phyloP scores from a whole-genome alignment of 108 stramenopile species.

The Mediolabrus comicus region DNA sequence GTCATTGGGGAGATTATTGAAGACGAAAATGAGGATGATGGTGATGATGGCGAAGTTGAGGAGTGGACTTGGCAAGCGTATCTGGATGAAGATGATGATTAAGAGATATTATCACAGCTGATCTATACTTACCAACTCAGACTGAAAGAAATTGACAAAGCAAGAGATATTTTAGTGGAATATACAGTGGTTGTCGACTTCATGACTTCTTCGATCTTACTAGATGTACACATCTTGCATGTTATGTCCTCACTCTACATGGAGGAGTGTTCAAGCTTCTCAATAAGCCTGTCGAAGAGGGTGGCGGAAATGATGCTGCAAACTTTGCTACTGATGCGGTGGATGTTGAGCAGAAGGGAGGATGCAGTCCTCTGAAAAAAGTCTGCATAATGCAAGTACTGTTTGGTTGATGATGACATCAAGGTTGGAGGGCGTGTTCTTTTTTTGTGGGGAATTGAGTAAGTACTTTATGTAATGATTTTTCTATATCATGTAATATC shows the following conservation, averaged over 20 bases:
- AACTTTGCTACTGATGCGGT: no score
- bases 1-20: constrained; percentile 11
- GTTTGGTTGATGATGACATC: not conserved
- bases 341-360: not conserved
- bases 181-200: no score
- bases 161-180: no score
- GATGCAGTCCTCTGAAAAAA: not conserved
- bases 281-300: not conserved
- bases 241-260: no score
- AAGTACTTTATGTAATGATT: not conserved
- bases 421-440: not conserved
- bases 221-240: no score
- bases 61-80: constrained; percentile 36
- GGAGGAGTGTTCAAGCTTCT: constrained; percentile 4
- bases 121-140: no score
- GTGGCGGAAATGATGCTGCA: not conserved
- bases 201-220: no score
- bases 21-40: constrained; percentile 5
- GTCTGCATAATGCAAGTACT: not conserved
- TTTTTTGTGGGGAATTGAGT: not conserved
- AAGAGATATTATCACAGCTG: no score
- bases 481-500: not conserved
- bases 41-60: constrained; percentile 10
- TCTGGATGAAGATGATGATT: constrained; percentile 14
- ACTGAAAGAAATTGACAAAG: no score